phyloP scores from a whole-genome alignment of 345 rosid species.

The Garcia nutans region DNA sequence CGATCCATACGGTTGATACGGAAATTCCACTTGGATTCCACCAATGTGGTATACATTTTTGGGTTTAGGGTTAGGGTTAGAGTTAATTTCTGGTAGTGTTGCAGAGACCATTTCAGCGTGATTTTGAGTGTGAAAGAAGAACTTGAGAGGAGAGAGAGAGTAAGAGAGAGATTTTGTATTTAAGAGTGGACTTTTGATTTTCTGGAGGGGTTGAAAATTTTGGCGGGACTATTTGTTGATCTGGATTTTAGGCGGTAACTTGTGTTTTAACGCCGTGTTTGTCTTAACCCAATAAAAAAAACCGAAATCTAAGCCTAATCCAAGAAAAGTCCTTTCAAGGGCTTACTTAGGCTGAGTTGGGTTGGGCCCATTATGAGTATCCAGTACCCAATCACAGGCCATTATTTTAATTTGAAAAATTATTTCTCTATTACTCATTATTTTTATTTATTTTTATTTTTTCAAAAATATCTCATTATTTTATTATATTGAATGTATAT shows the following conservation, averaged over 20 bases:
- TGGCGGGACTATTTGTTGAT: slow-evolving; percentile 12
- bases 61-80: slow-evolving; percentile 37
- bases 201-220: neutral
- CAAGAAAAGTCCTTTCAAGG: too few relatives aligned
- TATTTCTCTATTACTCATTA: too few relatives aligned
- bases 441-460: too few relatives aligned
- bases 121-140: neutral
- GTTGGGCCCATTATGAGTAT: too few relatives aligned
- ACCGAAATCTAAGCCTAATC: too few relatives aligned
- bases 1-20: slow-evolving; percentile 89
- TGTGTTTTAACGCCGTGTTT: neutral
- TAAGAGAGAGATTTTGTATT: neutral
- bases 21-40: slow-evolving; percentile 80
- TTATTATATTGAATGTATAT: too few relatives aligned
- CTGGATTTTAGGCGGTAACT: slow-evolving; percentile 1
- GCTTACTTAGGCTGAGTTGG: too few relatives aligned
- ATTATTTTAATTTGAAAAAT: too few relatives aligned
- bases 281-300: too few relatives aligned
- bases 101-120: slow-evolving; percentile 36
- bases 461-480: too few relatives aligned
- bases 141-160: neutral
- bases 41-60: slow-evolving; percentile 56
- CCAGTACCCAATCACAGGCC: too few relatives aligned
- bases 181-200: neutral
- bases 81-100: slow-evolving; percentile 18